Evolutionary conservation across 306 rosid species (phyloP), one percentile per base, ranked within the genome.

Genomic region (Cajanus cajan): DNA sequence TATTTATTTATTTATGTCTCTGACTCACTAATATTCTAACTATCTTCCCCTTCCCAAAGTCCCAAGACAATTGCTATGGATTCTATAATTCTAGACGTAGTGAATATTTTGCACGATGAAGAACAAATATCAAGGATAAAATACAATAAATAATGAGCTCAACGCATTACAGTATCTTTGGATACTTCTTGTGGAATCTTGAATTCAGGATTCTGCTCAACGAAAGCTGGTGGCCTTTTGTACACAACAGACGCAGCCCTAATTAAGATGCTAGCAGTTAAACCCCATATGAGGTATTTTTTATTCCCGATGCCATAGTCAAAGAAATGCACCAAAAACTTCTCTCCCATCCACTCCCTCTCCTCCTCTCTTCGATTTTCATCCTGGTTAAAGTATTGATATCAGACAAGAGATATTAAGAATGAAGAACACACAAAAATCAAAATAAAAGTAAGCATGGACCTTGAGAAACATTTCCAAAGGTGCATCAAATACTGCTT

Each of bases 401-500:
- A 63, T 73, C 55, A 68, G 81, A 52, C 18, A 34, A 33, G 2
- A 51, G 74, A 81, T 39, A 63, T 50, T 9, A 19, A 51, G 22
- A 16, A 74, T n/a, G 24, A 43, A 55, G 19, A 37, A 37, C 28
- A 13, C 34, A 28, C 2, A 4, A 80, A n/a, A 15, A 24, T 43
- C 16, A 50, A 69, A 76, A 68, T 16, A 76, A 54, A 63, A 58
- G 25, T 54, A 44, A 66, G 62, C 34, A 45, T 40, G 71, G 10
- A 95, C 98, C 97, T 90, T 92, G 84, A 95, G 87, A 84, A 95
- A 95, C 98, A 95, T 95, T 76, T 95, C 98, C 69, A 95, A 78
- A 11, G 98, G 97, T 55, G 94, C 98, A 63, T 95, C 98, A 81
- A 95, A 95, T 72, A 95, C 80, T 12, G 93, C 81, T 77, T 95